phyloP scores from a whole-genome alignment of 345 rosid genomes.

The Xanthoceras sorbifolium region DNA sequence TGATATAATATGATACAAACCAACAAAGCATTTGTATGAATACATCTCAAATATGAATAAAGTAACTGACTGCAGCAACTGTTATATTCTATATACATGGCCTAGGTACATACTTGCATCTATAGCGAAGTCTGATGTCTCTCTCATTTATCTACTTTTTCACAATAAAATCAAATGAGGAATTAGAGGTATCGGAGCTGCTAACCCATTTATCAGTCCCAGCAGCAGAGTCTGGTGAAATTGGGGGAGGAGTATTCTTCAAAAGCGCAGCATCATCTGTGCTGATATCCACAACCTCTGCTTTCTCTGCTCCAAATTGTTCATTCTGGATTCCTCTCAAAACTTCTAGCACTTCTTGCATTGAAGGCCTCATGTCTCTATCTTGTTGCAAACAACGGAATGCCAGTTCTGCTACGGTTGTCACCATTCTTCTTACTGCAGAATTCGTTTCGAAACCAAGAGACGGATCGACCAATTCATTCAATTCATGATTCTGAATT shows the following conservation, averaged over 20 bases:
- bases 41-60: neutral
- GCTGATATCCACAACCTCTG: conserved; percentile 43
- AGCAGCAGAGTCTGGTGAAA: conserved; percentile 51
- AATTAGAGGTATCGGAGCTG: conserved; percentile 33
- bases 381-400: conserved; percentile 82
- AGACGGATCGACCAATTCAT: conserved; percentile 69
- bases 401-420: conserved; percentile 66
- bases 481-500: conserved; percentile 61
- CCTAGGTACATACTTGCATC: neutral
- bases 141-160: neutral
- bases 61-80: neutral
- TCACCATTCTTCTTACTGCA: conserved; percentile 39
- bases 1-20: neutral
- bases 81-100: neutral
- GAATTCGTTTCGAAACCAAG: conserved; percentile 60
- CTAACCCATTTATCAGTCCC: conserved; percentile 63
- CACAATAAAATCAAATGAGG: conserved; percentile 11
- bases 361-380: conserved; percentile 71
- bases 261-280: conserved; percentile 54
- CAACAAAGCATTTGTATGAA: neutral
- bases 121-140: neutral
- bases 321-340: conserved; percentile 48
- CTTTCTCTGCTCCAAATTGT: conserved; percentile 27
- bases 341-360: conserved; percentile 61
- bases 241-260: conserved; percentile 44